Conservation (phyloP, 2,329 filamentous ascomycete species). For the Xylogone sp. region DNA sequence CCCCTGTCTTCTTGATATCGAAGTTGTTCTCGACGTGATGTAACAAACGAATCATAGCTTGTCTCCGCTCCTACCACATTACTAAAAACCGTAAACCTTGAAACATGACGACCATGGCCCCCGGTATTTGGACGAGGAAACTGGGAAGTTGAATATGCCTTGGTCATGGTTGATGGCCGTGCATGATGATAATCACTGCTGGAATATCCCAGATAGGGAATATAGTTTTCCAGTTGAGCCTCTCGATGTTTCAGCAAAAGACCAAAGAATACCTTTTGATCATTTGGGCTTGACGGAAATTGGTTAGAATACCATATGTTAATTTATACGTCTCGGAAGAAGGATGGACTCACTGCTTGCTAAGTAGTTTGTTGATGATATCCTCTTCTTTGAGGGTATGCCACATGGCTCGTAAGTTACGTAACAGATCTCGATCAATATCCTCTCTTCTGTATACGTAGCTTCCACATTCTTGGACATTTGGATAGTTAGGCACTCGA, state of each 20-base stretch:
- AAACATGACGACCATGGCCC: conserved; percentile 50
- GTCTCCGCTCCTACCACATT: conserved; percentile 44
- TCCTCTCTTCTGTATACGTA: conserved; percentile 59
- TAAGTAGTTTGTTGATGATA: conserved; percentile 65
- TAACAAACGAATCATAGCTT: conserved; percentile 83
- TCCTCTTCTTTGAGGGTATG: conserved; percentile 75
- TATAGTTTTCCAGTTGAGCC: conserved; percentile 83
- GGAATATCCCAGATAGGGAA: conserved; percentile 75
- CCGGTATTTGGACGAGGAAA: conserved; percentile 46
- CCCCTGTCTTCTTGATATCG: background rate
- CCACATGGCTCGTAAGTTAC: conserved; percentile 88
- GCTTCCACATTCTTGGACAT: conserved; percentile 58
- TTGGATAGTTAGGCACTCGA: conserved; percentile 47
- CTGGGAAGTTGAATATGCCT: conserved; percentile 57
- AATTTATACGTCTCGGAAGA: no score
- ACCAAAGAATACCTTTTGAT: conserved; percentile 92
- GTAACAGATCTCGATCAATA: conserved; percentile 76
- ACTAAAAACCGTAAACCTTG: conserved; percentile 63
- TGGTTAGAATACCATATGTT: no score
- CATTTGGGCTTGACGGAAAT: conserved; percentile 59
- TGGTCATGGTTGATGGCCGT: conserved; percentile 52
- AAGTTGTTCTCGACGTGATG: conserved; percentile 42
- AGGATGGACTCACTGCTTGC: conserved; percentile 51
- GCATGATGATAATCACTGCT: conserved; percentile 89
- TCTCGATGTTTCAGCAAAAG: conserved; percentile 79